Conservation (phyloP, 140 eudicot species). For the Senecio squalidus region DNA sequence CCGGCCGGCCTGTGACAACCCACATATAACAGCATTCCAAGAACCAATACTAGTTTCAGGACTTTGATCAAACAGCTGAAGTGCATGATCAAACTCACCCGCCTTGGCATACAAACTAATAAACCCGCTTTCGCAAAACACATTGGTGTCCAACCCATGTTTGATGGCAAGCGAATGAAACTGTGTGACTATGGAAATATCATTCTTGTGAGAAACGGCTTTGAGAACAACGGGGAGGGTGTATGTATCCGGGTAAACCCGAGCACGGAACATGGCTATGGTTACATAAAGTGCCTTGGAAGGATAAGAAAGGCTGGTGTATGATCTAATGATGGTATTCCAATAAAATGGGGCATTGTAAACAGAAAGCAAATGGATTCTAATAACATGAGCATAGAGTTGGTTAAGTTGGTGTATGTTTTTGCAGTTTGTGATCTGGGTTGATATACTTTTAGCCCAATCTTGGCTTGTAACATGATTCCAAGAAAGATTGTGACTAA, state of each 20-base stretch:
- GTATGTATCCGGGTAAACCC: slow-evolving; percentile 53
- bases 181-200: slow-evolving; percentile 20
- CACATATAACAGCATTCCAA: slow-evolving; percentile 81
- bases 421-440: slow-evolving; percentile 46
- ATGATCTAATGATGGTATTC: slow-evolving; percentile 61
- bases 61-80: slow-evolving; percentile 67
- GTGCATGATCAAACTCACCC: slow-evolving; percentile 53
- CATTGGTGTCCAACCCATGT: slow-evolving; percentile 41
- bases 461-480: slow-evolving; percentile 20
- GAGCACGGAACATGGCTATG: slow-evolving; percentile 47
- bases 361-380: slow-evolving; percentile 43
- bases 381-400: slow-evolving; percentile 49
- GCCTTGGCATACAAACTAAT: slow-evolving; percentile 56
- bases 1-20: slow-evolving; percentile 68
- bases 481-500: slow-evolving; percentile 29
- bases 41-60: slow-evolving; percentile 69
- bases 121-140: slow-evolving; percentile 75
- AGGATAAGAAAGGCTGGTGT: slow-evolving; percentile 41
- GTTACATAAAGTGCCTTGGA: slow-evolving; percentile 41
- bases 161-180: slow-evolving; percentile 48
- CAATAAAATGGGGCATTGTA: slow-evolving; percentile 48
- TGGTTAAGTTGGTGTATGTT: slow-evolving; percentile 42
- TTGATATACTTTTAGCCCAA: slow-evolving; percentile 38
- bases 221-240: slow-evolving; percentile 65
- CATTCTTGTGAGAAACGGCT: slow-evolving; percentile 39